Conservation (phyloP, 2,329 filamentous ascomycete genomes). For the Colletotrichum coccodes region DNA sequence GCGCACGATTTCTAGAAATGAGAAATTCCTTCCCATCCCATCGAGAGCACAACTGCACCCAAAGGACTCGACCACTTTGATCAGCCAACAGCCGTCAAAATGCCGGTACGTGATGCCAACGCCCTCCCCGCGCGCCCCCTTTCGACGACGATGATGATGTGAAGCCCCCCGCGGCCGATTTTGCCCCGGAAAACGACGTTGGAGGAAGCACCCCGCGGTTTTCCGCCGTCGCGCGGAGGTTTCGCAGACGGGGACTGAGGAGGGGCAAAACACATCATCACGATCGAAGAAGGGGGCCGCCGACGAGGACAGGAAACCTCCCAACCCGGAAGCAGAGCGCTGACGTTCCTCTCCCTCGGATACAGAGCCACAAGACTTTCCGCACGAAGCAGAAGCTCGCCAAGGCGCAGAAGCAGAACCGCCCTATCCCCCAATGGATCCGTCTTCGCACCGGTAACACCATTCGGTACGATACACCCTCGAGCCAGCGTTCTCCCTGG, state of each 20-base stretch:
- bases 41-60: slow-evolving; percentile 30
- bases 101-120: slow-evolving; percentile 47
- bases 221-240: neutral
- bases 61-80: slow-evolving; percentile 47
- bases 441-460: slow-evolving; percentile 98
- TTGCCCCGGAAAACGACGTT: neutral
- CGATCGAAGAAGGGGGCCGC: neutral
- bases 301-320: neutral
- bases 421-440: slow-evolving; percentile 99
- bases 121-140: neutral
- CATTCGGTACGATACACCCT: slow-evolving; percentile 82
- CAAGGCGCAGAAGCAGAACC: slow-evolving; percentile 99
- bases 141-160: slow-evolving; percentile 23
- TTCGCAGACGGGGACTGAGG: neutral
- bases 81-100: slow-evolving; percentile 50
- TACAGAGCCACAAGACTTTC: slow-evolving; percentile 99
- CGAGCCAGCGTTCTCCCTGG: neutral
- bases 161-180: neutral
- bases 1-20: slow-evolving; percentile 27
- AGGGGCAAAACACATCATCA: slow-evolving; percentile 30
- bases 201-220: neutral
- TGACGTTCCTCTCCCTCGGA: slow-evolving; percentile 15
- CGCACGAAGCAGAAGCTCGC: slow-evolving; percentile 99
- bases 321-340: slow-evolving; percentile 10
- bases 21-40: slow-evolving; percentile 8